These are phyloP conservation scores for Boletus eberwhitei DNA, from an alignment of 768 basidiomycete species.

Conservation along the genomic window DNA sequence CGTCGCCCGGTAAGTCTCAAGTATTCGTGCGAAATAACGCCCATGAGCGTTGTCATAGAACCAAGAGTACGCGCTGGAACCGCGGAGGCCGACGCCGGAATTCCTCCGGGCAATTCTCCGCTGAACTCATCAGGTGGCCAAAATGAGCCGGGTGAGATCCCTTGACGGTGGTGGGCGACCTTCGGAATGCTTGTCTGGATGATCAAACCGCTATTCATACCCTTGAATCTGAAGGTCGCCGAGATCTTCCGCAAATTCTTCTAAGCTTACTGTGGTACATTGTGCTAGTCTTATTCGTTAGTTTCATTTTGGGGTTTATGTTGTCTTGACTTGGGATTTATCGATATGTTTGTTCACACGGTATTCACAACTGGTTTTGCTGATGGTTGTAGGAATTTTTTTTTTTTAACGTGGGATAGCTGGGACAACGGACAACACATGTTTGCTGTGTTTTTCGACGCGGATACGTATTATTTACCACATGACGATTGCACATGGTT, in stretches of 20 bases:
- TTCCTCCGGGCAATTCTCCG: slow-evolving; percentile 4
- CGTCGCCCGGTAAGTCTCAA: slow-evolving; percentile 13
- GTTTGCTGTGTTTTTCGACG: slow-evolving; percentile 5
- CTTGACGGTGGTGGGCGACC: slow-evolving; percentile 52
- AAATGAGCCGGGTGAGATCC: slow-evolving; percentile 20
- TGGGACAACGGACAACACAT: slow-evolving; percentile 12
- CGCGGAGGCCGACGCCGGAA: neutral
- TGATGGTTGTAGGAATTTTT: neutral
- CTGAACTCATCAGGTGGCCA: slow-evolving; percentile 10
- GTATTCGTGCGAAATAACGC: slow-evolving; percentile 1
- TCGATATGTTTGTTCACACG: slow-evolving; percentile 7
- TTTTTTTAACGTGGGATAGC: slow-evolving; percentile 19
- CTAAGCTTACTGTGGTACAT: slow-evolving; percentile 24
- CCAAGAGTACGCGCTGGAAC: slow-evolving; percentile 3
- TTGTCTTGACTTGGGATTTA: slow-evolving; percentile 17
- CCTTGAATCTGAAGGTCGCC: slow-evolving; percentile 47
- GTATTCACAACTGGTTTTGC: slow-evolving; percentile 8
- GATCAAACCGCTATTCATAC: slow-evolving; percentile 38
- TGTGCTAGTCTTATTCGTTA: slow-evolving; percentile 24
- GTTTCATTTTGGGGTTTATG: slow-evolving; percentile 24
- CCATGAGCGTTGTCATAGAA: slow-evolving; percentile 15
- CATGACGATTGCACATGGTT: neutral
- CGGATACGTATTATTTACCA: slow-evolving; percentile 17
- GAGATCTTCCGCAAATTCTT: slow-evolving; percentile 43
- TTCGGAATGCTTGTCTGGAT: slow-evolving; percentile 43